Conservation (phyloP, 73 alveolate genomes). For the Stentor coeruleus region DNA sequence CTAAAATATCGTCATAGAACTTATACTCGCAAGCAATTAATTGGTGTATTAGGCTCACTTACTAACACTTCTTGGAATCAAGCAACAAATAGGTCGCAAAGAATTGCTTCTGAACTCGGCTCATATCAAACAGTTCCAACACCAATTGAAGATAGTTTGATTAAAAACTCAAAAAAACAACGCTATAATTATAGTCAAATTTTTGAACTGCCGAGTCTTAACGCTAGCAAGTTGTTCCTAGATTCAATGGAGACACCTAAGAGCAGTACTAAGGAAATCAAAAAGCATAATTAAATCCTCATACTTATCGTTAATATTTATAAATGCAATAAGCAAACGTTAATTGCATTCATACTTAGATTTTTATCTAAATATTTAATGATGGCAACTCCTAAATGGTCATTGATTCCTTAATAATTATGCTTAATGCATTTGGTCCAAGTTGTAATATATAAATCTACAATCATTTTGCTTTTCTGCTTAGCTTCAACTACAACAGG, state of each 20-base stretch:
- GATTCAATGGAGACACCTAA: not conserved
- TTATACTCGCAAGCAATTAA: conserved; percentile 26
- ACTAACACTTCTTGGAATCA: not conserved
- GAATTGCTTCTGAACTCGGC: not conserved
- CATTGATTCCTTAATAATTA: too few relatives aligned
- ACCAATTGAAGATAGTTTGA: not conserved
- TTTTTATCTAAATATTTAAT: too few relatives aligned
- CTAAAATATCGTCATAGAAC: conserved; percentile 1
- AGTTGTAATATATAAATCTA: too few relatives aligned
- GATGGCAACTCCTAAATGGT: too few relatives aligned
- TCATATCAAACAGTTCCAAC: not conserved
- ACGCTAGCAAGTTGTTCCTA: not conserved
- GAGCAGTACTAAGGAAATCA: too few relatives aligned
- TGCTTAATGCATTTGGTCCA: too few relatives aligned
- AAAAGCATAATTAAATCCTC: too few relatives aligned
- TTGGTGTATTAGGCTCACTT: not conserved
- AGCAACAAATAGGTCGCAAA: not conserved
- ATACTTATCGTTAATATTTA: too few relatives aligned
- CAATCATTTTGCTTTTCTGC: too few relatives aligned
- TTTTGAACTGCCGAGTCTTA: not conserved
- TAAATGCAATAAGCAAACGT: too few relatives aligned
- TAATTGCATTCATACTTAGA: too few relatives aligned
- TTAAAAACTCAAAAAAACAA: not conserved
- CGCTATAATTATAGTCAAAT: not conserved
- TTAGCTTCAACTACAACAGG: too few relatives aligned